Base-by-base conservation (phyloP, 495 filamentous ascomycete genomes). In the Lasiosphaeria hispida region DNA sequence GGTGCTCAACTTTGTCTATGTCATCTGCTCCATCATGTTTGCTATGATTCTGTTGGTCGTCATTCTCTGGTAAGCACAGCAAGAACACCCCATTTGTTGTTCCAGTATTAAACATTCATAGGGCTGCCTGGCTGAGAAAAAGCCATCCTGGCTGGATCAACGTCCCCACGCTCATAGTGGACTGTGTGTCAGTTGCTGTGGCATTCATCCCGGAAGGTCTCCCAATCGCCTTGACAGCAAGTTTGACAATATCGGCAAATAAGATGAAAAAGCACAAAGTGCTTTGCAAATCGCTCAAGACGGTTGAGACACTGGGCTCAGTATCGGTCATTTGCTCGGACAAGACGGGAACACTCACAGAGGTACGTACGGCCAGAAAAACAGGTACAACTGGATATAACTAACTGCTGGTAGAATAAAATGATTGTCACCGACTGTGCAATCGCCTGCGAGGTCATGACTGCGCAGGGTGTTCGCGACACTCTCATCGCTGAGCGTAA, bases 181-280 rank as follows among this genome's bases (percentile, higher is more conserved):
- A 79, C 63, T 83, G 83, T 58, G 86, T 91, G 61, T 82, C 80
- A 11, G 83, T 86, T 17, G 85, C 85, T 3, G 83, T 90, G 9
- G 87, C 87, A 30, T 89, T 89, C 67, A 87, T 91, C 48, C 87
- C 87, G 0, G 86, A 88, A 59, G 87, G 86, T 17, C 74, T 89
- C 2, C 87, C 87, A 0, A 84, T 91, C 36, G 85, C 83, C 11
- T 69, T 89, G n/a, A 85, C 86, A 0, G 76, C 85, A 10, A 72
- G 69, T 18, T 63, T 78, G 41, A 78, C 73, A 7, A 87, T 85
- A 62, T 74, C 79, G 7, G 86, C 87, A 0, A 81, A 79, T 18
- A 70, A 82, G 23, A 86, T 89, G 85, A 75, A 75, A 59, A 79
- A 81, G 55, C 80, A 85, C 62, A 84, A 85, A 47, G 77, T 87